phyloP scores from a whole-genome alignment of 1,139 yeast species.

The Yamadazyma membranifaciens region DNA sequence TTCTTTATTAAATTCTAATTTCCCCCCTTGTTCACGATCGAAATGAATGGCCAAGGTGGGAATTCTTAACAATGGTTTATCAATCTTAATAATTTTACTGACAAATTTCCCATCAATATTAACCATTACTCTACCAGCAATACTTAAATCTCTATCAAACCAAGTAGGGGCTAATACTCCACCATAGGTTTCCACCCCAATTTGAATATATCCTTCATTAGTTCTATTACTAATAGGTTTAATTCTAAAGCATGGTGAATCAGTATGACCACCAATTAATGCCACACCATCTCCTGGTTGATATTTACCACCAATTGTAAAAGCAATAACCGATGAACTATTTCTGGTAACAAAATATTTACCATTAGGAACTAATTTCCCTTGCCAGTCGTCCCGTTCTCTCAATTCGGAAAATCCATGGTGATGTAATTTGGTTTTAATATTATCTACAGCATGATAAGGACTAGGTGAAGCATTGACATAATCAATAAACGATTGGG shows the following conservation, averaged over 20 bases:
- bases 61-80: constrained; percentile 82
- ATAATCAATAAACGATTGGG: constrained; percentile 67
- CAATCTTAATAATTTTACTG: constrained; percentile 72
- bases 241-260: constrained; percentile 87
- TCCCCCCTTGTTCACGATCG: constrained; percentile 70
- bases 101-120: constrained; percentile 42
- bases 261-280: constrained; percentile 93
- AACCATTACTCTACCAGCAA: constrained; percentile 81
- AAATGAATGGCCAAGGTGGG: constrained; percentile 95
- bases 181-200: constrained; percentile 93
- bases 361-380: constrained; percentile 47
- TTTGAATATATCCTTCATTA: constrained; percentile 77
- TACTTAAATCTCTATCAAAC: constrained; percentile 90
- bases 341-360: constrained; percentile 85
- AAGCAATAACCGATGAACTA: constrained; percentile 84
- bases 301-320: constrained; percentile 74
- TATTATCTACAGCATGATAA: constrained; percentile 81
- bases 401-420: constrained; percentile 74
- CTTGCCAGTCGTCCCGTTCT: constrained; percentile 72
- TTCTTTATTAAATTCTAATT: constrained; percentile 89
- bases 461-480: constrained; percentile 92
- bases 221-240: constrained; percentile 82
- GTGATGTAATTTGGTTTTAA: constrained; percentile 48
- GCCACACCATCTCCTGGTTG: constrained; percentile 81
- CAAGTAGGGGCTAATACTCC: constrained; percentile 92